A percentile compares a stretch with the other conserved stretches of the same genome.
Evolutionary conservation across 164 flowering plant genomes (phyloP).

Genomic region (Dillenia turbinata): DNA sequence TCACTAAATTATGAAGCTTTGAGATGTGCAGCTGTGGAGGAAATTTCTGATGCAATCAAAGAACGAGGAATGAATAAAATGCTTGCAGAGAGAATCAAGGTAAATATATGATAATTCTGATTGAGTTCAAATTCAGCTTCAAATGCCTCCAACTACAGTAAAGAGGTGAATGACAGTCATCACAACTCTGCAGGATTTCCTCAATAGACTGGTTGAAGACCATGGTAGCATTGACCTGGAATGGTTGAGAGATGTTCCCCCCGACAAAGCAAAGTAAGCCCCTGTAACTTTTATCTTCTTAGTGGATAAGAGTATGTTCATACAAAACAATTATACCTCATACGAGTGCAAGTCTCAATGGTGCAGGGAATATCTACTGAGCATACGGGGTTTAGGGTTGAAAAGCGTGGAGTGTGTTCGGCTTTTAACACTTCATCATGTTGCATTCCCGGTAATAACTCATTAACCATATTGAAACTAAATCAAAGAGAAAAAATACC

Average conservation of each 20-base stretch:
- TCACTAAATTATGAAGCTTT: conserved; percentile 77
- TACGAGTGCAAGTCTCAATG: too few relatives aligned
- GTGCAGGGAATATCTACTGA: conserved; percentile 78
- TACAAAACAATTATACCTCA: too few relatives aligned
- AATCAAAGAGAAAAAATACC: not conserved
- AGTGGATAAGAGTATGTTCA: too few relatives aligned
- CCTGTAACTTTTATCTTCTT: too few relatives aligned
- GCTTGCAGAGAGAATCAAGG: conserved; percentile 74
- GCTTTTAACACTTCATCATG: conserved; percentile 90
- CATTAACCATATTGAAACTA: not conserved
- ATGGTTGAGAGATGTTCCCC: conserved; percentile 93
- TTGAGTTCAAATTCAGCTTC: too few relatives aligned
- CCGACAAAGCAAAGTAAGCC: conserved; percentile 95
- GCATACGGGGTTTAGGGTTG: conserved; percentile 83
- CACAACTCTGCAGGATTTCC: conserved; percentile 64
- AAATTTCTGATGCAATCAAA: conserved; percentile 52
- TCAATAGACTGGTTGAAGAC: conserved; percentile 68
- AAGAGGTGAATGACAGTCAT: conserved; percentile 7
- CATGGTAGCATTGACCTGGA: conserved; percentile 94
- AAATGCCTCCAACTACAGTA: not conserved
- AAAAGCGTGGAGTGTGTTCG: conserved; percentile 98
- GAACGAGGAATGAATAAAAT: conserved; percentile 61
- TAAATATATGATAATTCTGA: conserved; percentile 10
- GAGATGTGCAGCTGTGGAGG: conserved; percentile 42
- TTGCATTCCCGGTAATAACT: conserved; percentile 92